phyloP scores from a whole-genome alignment of 2,329 filamentous ascomycete genomes.

The Madurella mycetomatis region DNA sequence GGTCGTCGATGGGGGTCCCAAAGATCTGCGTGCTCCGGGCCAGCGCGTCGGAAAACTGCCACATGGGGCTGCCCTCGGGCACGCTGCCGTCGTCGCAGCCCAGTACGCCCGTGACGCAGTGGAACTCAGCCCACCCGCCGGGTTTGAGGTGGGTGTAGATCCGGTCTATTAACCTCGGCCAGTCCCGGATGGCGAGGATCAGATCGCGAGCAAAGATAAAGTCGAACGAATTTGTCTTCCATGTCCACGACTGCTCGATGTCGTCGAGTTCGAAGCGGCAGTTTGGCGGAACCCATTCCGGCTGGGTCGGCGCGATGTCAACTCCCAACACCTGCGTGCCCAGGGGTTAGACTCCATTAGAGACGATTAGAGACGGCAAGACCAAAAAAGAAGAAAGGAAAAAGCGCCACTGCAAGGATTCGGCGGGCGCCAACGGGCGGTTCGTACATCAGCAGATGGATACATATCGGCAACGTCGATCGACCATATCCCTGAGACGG shows the following conservation, averaged over 20 bases:
- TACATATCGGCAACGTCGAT: slow-evolving; percentile 28
- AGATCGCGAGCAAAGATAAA: slow-evolving; percentile 33
- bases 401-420: too few species aligned
- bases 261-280: slow-evolving; percentile 37
- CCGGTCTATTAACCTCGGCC: slow-evolving; percentile 37
- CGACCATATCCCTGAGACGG: slow-evolving; percentile 31
- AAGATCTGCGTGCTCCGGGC: slow-evolving; percentile 7
- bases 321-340: slow-evolving; percentile 37
- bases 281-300: slow-evolving; percentile 37
- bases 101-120: slow-evolving; percentile 21
- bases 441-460: slow-evolving; percentile 12
- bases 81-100: slow-evolving; percentile 20
- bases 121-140: slow-evolving; percentile 25
- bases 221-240: slow-evolving; percentile 35
- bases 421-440: too few species aligned
- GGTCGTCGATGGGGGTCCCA: slow-evolving; percentile 20
- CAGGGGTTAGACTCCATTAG: neutral
- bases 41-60: slow-evolving; percentile 11
- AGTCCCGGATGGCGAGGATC: slow-evolving; percentile 21
- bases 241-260: slow-evolving; percentile 34
- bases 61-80: slow-evolving; percentile 18
- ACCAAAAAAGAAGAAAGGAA: too few species aligned
- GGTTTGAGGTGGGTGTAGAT: slow-evolving; percentile 31
- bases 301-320: slow-evolving; percentile 50
- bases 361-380: too few species aligned